Conservation (phyloP, 2,329 filamentous ascomycete species). For the Ophiostoma piceae region DNA sequence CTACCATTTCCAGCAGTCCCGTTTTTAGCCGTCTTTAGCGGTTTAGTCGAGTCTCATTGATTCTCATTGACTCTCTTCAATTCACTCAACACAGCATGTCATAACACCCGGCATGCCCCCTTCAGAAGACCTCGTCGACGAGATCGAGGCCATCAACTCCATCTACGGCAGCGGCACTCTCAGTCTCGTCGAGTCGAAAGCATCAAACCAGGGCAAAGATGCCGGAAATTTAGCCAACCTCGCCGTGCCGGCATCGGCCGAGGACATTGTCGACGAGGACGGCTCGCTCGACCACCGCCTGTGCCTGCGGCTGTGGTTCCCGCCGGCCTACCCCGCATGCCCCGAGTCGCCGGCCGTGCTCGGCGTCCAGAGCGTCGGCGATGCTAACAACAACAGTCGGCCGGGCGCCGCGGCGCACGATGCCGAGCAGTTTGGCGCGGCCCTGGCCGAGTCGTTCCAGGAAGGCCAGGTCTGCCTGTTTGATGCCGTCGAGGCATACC, state of each 20-base stretch:
- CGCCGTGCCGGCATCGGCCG: slow-evolving; percentile 51
- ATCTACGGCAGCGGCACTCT: slow-evolving; percentile 72
- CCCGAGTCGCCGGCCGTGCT: slow-evolving; percentile 62
- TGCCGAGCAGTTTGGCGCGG: slow-evolving; percentile 62
- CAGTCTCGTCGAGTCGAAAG: slow-evolving; percentile 30
- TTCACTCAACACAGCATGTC: background rate
- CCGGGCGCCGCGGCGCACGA: slow-evolving; percentile 68
- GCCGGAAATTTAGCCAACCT: slow-evolving; percentile 49
- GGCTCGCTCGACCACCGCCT: slow-evolving; percentile 42
- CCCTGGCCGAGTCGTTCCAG: slow-evolving; percentile 62
- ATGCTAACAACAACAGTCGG: slow-evolving; percentile 40
- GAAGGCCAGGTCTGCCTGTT: slow-evolving; percentile 80
- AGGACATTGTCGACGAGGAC: slow-evolving; percentile 31
- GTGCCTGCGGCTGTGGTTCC: slow-evolving; percentile 61
- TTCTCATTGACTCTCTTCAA: background rate
- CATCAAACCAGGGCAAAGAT: slow-evolving; percentile 29
- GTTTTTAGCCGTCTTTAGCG: slow-evolving; percentile 1
- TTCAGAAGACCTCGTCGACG: slow-evolving; percentile 61
- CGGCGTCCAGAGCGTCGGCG: slow-evolving; percentile 72
- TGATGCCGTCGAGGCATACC: slow-evolving; percentile 77
- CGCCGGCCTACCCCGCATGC: slow-evolving; percentile 62
- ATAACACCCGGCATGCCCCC: slow-evolving; percentile 22
- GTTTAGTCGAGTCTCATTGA: background rate
- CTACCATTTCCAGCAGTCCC: background rate
- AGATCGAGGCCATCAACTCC: slow-evolving; percentile 76